Base-by-base conservation (phyloP, 805 yeast genomes). In the Zygoascus ofunaensis region DNA sequence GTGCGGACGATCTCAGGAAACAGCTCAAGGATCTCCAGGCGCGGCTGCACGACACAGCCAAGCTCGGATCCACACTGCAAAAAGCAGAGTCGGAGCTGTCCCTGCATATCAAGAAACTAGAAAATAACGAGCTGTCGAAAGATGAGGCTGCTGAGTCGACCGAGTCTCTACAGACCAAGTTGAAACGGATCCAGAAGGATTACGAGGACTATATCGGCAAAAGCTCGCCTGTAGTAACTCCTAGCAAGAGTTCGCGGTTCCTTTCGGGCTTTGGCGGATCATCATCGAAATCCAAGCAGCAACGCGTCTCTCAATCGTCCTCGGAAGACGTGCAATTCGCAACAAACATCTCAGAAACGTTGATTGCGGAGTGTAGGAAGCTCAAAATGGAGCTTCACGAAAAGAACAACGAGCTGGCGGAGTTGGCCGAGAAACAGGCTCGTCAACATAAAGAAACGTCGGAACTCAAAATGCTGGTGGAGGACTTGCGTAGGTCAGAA, bases 361-460 rank as follows among this genome's bases (percentile, higher is more conserved):
- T 63, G 10, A 51, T 63, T 35, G 48, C 48, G 19, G 63, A 64
- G 37, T 61, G 65, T 48, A 55, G 68, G n/a, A 49, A 52, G 34
- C 55, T 60, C 24, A 61, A 56, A 32, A 47, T 43, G 20, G 49
- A 42, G 7, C 46, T 58, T 10, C 42, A 45, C 14, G 47, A 53
- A 5, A 55, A 51, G 35, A 56, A 58, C 32, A 43, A 43, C 17
- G 38, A 20, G 2, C 34, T 48, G n/a, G 37, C 37, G 17, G 49
- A 48, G 19, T 34, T 44, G 8, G 53, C 51, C n/a, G 42, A 45
- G 2, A 48, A 45, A 20, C 49, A 47, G 2, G 50, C 48, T 3
- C 48, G 50, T 35, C 49, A 54, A n/a, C 53, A 48, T 22, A 23
- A 46, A 2, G 47, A 47, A n/a, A 34, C 49, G 21, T 44, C 41